Conservation (phyloP, 352 stramenopile species). For the Globisporangium lucens region DNA sequence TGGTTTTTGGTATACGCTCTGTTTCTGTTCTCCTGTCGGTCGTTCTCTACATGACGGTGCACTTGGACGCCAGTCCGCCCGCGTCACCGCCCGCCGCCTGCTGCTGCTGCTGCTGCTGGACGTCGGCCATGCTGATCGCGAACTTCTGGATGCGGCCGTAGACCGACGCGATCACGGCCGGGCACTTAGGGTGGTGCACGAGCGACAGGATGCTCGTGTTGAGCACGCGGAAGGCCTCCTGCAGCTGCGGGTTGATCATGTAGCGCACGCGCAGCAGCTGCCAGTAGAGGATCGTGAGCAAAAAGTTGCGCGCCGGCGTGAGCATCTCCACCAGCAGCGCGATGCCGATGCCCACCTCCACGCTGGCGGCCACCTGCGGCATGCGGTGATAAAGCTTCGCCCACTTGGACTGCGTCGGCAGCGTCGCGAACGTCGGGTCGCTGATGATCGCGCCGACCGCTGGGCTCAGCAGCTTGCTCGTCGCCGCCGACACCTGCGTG, state of each 20-base stretch:
- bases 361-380: conserved; percentile 67
- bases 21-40: not conserved
- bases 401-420: conserved; percentile 70
- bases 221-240: conserved; percentile 75
- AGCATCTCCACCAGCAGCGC: conserved; percentile 81
- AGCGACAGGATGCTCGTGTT: conserved; percentile 59
- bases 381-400: conserved; percentile 78
- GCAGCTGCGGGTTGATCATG: conserved; percentile 87
- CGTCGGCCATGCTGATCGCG: conserved; percentile 63
- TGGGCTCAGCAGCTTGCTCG: conserved; percentile 49
- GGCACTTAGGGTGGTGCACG: conserved; percentile 68
- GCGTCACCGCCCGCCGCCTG: conserved; percentile 24
- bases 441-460: conserved; percentile 58
- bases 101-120: conserved; percentile 41
- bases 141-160: conserved; percentile 79
- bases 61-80: conserved; percentile 43
- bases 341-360: conserved; percentile 84
- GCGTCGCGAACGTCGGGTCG: conserved; percentile 50
- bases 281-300: conserved; percentile 88
- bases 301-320: conserved; percentile 79
- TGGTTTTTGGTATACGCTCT: not conserved
- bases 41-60: conserved; percentile 66
- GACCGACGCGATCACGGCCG: conserved; percentile 38
- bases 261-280: conserved; percentile 89
- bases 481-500: conserved; percentile 36